Evolutionary conservation across 2,329 filamentous ascomycete species (phyloP), one percentile per base, ranked within the genome.

Genomic region (Hypoxylon rubiginosum): DNA sequence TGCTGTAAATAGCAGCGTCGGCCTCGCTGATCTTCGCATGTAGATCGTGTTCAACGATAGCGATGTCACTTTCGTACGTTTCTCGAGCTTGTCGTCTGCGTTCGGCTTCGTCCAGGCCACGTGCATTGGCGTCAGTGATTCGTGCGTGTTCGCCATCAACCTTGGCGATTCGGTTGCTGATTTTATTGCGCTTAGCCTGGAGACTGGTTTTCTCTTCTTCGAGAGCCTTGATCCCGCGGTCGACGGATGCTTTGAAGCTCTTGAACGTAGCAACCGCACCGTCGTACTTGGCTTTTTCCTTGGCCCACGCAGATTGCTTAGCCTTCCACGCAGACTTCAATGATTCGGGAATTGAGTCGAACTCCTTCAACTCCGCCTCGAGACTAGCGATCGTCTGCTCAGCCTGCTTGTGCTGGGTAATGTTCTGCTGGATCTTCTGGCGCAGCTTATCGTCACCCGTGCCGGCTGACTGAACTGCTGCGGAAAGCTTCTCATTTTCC

Each of bases 401-500:
- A 1, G 85, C 85, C 74, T 88, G 91, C 62, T 88, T 88, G 78
- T 91, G 91, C 76, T 92, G 91, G 60, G 91, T 91, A 61, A 87
- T 89, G 75, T 92, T 90, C 77, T 94, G 92, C 67, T 90, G 86
- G 49, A 92, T 88, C 77, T 93, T 92, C 75, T 93, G 90, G 70
- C 88, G 86, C 72, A 91, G 86, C 75, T 92, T 91, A 74, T 94
- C 92, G 77, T 95, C 92, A 71, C 88, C 90, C 64, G 90, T 90
- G 67, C 91, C 91, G 15, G 88, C 85, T 36, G 90, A 90, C 61
- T 89, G 84, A 49, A 93, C 86, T 69, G 90, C 89, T 64, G 85
- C 85, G 64, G 87, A 86, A 39, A 92, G 84, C 53, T 85, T 86
- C 73, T 94, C 91, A 67, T 92, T 91, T 72, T 95, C 92, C 77